Evolutionary conservation across 345 rosid genomes (phyloP).

Genomic region (Luvunga scandens): DNA sequence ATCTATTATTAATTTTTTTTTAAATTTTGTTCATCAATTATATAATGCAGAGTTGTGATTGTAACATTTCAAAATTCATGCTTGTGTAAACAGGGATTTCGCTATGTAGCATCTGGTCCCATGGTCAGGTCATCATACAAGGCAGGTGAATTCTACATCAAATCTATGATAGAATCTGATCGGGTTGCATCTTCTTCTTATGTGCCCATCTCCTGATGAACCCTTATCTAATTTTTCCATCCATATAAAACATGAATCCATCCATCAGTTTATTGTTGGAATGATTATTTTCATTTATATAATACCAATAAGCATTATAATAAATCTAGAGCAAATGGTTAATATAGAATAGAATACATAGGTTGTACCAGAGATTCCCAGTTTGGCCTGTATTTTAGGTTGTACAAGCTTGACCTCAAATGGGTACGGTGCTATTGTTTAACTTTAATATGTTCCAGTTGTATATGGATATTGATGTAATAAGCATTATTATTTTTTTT

Average conservation of each 20-base stretch:
- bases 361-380: background rate
- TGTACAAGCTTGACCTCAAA: background rate
- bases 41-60: background rate
- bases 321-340: background rate
- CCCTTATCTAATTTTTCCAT: background rate
- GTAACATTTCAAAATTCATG: background rate
- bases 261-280: conserved; percentile 2
- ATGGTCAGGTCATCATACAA: conserved; percentile 99
- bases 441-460: conserved; percentile 12
- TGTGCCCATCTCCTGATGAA: conserved; percentile 19
- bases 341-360: background rate
- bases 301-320: background rate
- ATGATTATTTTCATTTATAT: background rate
- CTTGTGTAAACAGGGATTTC: conserved; percentile 70
- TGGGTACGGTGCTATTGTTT: background rate
- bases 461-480: conserved; percentile 23
- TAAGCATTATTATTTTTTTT: background rate
- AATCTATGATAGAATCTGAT: conserved; percentile 92
- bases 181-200: conserved; percentile 58
- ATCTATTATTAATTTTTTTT: background rate
- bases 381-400: conserved; percentile 7
- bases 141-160: conserved; percentile 97
- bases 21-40: background rate
- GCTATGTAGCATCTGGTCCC: conserved; percentile 97
- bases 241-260: background rate